phyloP scores from a whole-genome alignment of 257 asterid species.

The Salvia rosmarinus region DNA sequence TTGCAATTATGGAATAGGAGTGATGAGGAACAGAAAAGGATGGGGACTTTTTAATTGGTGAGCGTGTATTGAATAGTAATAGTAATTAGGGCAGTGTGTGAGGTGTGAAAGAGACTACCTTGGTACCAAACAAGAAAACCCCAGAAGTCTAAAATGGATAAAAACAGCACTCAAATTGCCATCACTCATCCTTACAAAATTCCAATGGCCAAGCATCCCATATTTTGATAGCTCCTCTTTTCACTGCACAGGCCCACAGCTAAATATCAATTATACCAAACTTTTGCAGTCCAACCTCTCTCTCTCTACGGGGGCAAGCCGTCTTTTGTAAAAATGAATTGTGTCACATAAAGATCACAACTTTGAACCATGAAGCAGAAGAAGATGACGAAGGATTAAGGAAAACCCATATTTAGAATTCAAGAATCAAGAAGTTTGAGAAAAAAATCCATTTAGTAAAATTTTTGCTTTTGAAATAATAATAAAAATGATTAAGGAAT shows the following conservation, averaged over 20 bases:
- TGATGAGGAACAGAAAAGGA: conserved; percentile 32
- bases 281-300: conserved; percentile 33
- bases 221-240: conserved; percentile 47
- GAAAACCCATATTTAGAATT: conserved; percentile 22
- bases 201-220: conserved; percentile 49
- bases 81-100: conserved; percentile 43
- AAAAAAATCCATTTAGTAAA: background rate
- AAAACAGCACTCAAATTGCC: conserved; percentile 45
- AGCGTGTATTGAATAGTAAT: conserved; percentile 40
- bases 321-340: background rate
- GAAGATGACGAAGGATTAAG: conserved; percentile 9
- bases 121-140: conserved; percentile 49
- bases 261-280: conserved; percentile 33
- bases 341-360: background rate
- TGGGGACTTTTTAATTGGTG: conserved; percentile 33
- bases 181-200: conserved; percentile 49
- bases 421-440: background rate
- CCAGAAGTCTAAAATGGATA: conserved; percentile 47
- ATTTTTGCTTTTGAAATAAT: background rate
- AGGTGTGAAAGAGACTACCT: conserved; percentile 49
- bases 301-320: background rate
- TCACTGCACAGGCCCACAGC: conserved; percentile 57
- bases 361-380: conserved; percentile 17
- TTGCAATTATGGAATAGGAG: conserved; percentile 42
- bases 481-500: background rate